Percentiles rank a stretch among this genome's conserved stretches.
Conservation (phyloP, 805 yeast genomes). For the Metschnikowia cubensis region DNA sequence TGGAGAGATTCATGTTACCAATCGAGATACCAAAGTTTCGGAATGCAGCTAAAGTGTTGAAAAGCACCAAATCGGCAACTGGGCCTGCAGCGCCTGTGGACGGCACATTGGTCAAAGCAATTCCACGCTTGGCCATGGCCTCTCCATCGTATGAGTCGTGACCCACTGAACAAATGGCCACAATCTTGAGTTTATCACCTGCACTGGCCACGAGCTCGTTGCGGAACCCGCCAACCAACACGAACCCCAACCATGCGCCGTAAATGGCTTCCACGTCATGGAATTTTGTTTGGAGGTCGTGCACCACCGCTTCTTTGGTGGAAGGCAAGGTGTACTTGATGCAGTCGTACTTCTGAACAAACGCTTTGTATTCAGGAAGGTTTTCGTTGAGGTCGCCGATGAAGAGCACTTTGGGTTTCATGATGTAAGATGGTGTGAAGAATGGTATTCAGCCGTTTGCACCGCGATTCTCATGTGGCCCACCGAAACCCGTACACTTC, state of each 20-base stretch:
- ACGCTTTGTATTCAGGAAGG: constrained; percentile 43
- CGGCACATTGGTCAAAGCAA: constrained; percentile 57
- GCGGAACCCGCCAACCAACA: constrained; percentile 48
- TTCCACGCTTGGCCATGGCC: constrained; percentile 37
- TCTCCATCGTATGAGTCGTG: constrained; percentile 47
- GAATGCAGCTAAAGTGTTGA: constrained; percentile 54
- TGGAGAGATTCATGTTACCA: constrained; percentile 30
- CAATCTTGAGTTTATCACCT: constrained; percentile 45
- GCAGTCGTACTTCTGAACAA: constrained; percentile 37
- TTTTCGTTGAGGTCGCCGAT: constrained; percentile 47
- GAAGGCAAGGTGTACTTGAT: constrained; percentile 36
- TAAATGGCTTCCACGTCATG: constrained; percentile 49
- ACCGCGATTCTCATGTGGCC: background rate
- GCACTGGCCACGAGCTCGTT: constrained; percentile 39
- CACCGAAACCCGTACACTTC: constrained; percentile 1
- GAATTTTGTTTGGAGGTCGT: constrained; percentile 39
- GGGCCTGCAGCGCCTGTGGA: constrained; percentile 56
- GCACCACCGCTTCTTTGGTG: constrained; percentile 38
- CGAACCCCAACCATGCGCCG: constrained; percentile 57
- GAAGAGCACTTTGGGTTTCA: constrained; percentile 39
- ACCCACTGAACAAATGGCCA: constrained; percentile 57
- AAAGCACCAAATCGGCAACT: constrained; percentile 70
- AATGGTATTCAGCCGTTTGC: background rate
- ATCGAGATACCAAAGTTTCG: constrained; percentile 53
- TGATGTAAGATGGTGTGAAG: background rate